Evolutionary conservation across 2,329 filamentous ascomycete genomes (phyloP), one percentile per base, ranked within the genome.

Genomic region (Mariannaea elegans): DNA sequence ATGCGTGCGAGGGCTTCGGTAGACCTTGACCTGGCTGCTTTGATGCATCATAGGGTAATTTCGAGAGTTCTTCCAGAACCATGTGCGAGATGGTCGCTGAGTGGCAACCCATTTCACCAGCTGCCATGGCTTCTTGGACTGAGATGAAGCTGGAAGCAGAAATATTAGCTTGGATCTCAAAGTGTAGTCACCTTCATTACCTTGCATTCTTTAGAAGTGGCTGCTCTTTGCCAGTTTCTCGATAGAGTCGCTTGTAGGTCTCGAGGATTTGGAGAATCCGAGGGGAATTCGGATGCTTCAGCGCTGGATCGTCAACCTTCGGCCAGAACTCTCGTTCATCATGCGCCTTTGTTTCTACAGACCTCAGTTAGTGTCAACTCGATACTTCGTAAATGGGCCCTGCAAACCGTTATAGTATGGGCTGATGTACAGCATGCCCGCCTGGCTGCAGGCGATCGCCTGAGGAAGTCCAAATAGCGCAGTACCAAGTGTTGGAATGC

Each of bases 401-500:
- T 31, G 27, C 27, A 31, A 31, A 78, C 78, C 77, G 57, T 83
- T 83, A 51, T 77, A 82, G 56, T 84, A 83, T 3, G 81, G 81
- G 63, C 80, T 82, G 66, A 83, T 80, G 55, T 78, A 82, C 4
- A 81, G 70, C 65, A 78, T 80, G 1, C 76, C 74, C 0, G 81
- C 80, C 63, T 84, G 81, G 46, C 79, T 82, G 36, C 77, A 78
- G 2, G 81, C 80, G 56, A 84, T 79, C 5, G 81, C 82, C 66
- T 84, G 81, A 1, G 76, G 68, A 1, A 84, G 73, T 44, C 77
- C 75, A 60, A 84, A 82, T 2, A 83, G 65, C 0, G 81, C 75
- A 0, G 82, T 84, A 0, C 79, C 80, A 1, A 83, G 73, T 1
- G 81, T 84, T 2, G 75, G 72, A 45, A 83, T 82, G 4, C 80